Base-by-base conservation (phyloP, 2,329 filamentous ascomycete species). In the Parascedosporium putredinis region DNA sequence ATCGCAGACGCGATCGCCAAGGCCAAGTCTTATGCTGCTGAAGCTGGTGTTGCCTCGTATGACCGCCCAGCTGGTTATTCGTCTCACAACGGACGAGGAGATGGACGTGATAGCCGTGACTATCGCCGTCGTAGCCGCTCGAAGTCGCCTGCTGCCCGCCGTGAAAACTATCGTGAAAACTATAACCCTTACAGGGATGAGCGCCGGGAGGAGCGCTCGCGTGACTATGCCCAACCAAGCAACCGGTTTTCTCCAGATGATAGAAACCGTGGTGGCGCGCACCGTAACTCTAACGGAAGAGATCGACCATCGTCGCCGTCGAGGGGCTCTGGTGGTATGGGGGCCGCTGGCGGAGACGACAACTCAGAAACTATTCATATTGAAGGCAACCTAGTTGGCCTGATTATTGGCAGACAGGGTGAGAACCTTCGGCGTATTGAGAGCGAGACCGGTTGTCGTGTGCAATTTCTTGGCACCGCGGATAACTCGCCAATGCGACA, bases 401-500 rank as follows among this genome's bases (percentile, higher is more conserved):
- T 95, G 29, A 94, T 95, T 60, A 95, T 95, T 61, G 89, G 89
- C 49, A 81, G 89, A 53, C 86, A 90, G 61, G 89, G 89, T 56
- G 90, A 95, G 68, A 95, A 94, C 58, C 71, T 95, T 40, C 77
- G 88, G 56, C 83, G 87, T 52, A 88, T 95, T 55, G 90, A 95
- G 66, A 73, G 79, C 43, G 88, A 94, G 58, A 88, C 84, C 45
- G 81, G 81, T 49, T 90, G 88, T 58, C 78, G 89, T 52, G 88
- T 95, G 23, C 89, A 95, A 67, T 95, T 95, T 62, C 75, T 95
- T 52, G 85, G 88, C 29, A 79, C 86, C 14, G 79, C 81, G 52
- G 83, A 88, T 43, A 86, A 85, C 18, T 23, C 25, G 14, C 77
- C 82, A 14, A 84, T 82, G 59, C 83, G 89, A 51, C 84, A 89